Evolutionary conservation across 2,329 filamentous ascomycete species (phyloP), one percentile per base, ranked within the genome.

Genomic region (Claviceps lovelessii): DNA sequence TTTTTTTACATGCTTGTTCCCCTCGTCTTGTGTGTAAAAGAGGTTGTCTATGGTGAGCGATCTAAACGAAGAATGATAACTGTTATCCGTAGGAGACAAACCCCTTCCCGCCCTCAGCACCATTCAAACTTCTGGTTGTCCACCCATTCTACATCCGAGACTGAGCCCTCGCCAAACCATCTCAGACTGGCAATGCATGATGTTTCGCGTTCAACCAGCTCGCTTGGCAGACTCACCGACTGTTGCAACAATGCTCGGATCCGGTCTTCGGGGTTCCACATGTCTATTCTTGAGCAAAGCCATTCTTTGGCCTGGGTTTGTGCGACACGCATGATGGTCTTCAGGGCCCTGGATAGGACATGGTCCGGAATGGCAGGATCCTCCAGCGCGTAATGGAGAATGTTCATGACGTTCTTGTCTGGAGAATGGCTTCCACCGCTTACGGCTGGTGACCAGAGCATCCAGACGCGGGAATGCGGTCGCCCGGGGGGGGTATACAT

Each of bases 41-140:
- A 33, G 31, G 31, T 7, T 9, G 31, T 33, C 31, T 33, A 33
- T 33, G 31, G 9, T 33, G 31, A 33, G 5, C 31, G 5, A 33
- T 33, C 31, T 5, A 6, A 6, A 49, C 45, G 10, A 23, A 23
- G 23, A 23, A 23, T 23, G 3, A 23, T 19, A 5, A 23, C 10
- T 4, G 17, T 10, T 8, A 23, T 44, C n/a, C 6, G 31, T 33
- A 33, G 31, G 11, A 11, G 7, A 9, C 4, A 10, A 37, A 19
- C 33, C 10, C 41, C n/a, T 17, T n/a, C 23, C 23, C 23, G 3
- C 1, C 23, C 4, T 52, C 59, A 90, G 65, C 84, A 88, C 86
- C 86, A 91, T 1, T 75, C 85, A 69, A 80, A 90, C 70, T 88
- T 90, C 69, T 90, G 85, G 63, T 86, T 88, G 13, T 75, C 79